These are phyloP conservation scores for Lophiotrema nucula DNA, from an alignment of 495 filamentous ascomycete species.

Conservation along the genomic window DNA sequence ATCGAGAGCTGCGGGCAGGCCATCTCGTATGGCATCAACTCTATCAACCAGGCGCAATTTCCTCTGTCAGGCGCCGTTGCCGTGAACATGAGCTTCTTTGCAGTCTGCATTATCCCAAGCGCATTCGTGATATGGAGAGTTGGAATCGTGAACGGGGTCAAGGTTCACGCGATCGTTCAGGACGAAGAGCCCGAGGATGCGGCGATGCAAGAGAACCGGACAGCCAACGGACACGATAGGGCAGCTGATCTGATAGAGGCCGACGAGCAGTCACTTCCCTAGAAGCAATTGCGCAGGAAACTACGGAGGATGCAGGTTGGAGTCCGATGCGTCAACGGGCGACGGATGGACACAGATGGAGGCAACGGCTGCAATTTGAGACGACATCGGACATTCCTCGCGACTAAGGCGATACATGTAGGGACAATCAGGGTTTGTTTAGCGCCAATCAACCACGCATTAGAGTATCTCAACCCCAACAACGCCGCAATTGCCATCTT, in stretches of 20 bases:
- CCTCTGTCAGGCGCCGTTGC: background rate
- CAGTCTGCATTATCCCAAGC: background rate
- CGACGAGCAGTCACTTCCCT: background rate
- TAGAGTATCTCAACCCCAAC: too few species aligned
- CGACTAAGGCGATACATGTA: too few species aligned
- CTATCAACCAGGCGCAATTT: background rate
- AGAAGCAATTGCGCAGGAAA: too few species aligned
- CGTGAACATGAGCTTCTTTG: background rate
- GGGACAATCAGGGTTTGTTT: too few species aligned
- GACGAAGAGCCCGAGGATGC: background rate
- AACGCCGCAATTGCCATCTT: too few species aligned
- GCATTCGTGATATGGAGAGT: background rate
- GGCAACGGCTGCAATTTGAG: too few species aligned
- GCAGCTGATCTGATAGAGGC: background rate
- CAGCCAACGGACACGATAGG: background rate
- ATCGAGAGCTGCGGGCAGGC: background rate
- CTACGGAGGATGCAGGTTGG: too few species aligned
- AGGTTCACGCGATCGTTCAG: background rate
- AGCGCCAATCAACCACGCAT: too few species aligned
- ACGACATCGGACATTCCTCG: too few species aligned
- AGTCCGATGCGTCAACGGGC: too few species aligned
- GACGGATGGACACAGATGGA: too few species aligned
- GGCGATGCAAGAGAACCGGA: background rate
- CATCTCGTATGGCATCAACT: background rate
- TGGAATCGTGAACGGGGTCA: background rate